Conservation (phyloP, 2,329 filamentous ascomycete genomes). For the Ramichloridium luteum region DNA sequence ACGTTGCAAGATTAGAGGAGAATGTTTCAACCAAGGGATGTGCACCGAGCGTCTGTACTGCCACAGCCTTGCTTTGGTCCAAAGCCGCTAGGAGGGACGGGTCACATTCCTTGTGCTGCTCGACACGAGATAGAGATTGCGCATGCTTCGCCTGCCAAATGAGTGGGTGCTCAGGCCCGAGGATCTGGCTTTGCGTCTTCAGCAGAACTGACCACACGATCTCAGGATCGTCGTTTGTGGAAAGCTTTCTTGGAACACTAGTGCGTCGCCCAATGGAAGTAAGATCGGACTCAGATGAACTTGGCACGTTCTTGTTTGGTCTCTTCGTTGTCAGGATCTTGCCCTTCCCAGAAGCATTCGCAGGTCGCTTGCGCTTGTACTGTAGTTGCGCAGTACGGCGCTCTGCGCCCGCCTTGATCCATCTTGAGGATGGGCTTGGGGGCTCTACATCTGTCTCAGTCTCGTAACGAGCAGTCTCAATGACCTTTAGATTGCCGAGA, state of each 20-base stretch:
- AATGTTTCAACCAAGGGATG: constrained; percentile 8
- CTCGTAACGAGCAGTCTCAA: constrained; percentile 7
- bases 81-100: constrained; percentile 3
- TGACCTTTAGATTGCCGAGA: too few species aligned
- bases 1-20: constrained; percentile 4
- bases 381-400: background rate
- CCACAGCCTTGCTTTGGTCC: constrained; percentile 3
- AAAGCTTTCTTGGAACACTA: constrained; percentile 6
- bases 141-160: constrained; percentile 4
- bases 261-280: constrained; percentile 2
- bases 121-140: constrained; percentile 3
- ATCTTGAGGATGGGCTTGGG: constrained; percentile 7
- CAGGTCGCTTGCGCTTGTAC: too few species aligned
- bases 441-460: constrained; percentile 12
- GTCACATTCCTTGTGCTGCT: constrained; percentile 3
- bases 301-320: too few species aligned
- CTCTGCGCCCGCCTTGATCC: background rate
- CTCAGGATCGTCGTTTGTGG: constrained; percentile 4
- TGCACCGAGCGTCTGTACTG: constrained; percentile 4
- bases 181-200: constrained; percentile 4
- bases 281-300: too few species aligned
- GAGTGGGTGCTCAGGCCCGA: constrained; percentile 9
- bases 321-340: too few species aligned
- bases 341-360: background rate
- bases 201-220: constrained; percentile 6